A percentile compares a stretch with the other conserved stretches of the same genome.
These are phyloP conservation scores for Juncus effusus DNA, from an alignment of 176 grass and related monocot species.

Conservation along the genomic window DNA sequence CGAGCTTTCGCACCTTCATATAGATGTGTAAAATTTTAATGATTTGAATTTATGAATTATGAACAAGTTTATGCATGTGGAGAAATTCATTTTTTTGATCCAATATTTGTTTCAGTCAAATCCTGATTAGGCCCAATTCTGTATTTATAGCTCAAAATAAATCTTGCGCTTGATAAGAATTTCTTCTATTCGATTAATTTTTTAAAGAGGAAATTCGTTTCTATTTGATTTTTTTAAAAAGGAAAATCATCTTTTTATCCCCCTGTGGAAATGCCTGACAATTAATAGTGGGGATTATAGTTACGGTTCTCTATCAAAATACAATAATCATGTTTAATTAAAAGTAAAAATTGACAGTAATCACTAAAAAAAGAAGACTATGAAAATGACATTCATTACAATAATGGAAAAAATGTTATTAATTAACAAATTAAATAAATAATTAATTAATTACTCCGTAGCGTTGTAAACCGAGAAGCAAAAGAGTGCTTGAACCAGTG, in stretches of 20 bases:
- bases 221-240: too few species aligned
- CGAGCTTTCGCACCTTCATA: conserved; percentile 58
- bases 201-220: too few species aligned
- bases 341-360: not conserved
- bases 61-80: too few species aligned
- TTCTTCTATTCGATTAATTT: too few species aligned
- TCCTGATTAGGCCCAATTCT: too few species aligned
- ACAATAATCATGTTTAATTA: not conserved
- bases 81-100: too few species aligned
- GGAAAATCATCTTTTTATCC: too few species aligned
- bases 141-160: too few species aligned
- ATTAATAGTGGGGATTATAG: not conserved
- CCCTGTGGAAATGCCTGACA: not conserved
- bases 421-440: too few species aligned
- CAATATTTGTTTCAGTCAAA: too few species aligned
- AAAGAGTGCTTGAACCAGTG: conserved; percentile 49
- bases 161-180: too few species aligned
- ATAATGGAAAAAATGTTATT: not conserved
- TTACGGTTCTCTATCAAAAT: not conserved
- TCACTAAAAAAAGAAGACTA: not conserved
- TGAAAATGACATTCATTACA: not conserved
- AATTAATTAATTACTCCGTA: conserved; percentile 47
- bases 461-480: conserved; percentile 54
- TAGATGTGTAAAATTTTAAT: not conserved
- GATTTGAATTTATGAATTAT: not conserved